Conservation (phyloP, 108 stramenopile species). For the Fragilaria radians region DNA sequence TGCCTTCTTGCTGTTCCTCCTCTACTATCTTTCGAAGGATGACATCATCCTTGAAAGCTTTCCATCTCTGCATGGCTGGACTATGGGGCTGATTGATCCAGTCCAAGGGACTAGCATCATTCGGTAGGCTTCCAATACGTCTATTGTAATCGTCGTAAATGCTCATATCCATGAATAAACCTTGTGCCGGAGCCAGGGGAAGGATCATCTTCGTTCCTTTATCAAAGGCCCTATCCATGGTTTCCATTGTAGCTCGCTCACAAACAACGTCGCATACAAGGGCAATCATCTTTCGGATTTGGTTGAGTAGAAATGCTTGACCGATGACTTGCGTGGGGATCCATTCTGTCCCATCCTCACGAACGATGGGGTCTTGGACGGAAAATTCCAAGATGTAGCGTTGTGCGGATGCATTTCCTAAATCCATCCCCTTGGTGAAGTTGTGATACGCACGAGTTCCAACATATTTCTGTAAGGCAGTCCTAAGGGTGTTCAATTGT, state of each 20-base stretch:
- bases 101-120: conserved; percentile 38
- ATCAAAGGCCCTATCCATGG: conserved; percentile 41
- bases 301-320: conserved; percentile 95
- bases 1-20: conserved; percentile 69
- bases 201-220: conserved; percentile 36
- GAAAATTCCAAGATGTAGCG: conserved; percentile 77
- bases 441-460: conserved; percentile 83
- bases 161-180: conserved; percentile 82
- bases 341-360: conserved; percentile 66
- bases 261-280: conserved; percentile 75
- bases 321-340: conserved; percentile 84
- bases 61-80: conserved; percentile 44
- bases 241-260: conserved; percentile 42
- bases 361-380: conserved; percentile 63
- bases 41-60: conserved; percentile 63
- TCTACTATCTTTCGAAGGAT: conserved; percentile 71
- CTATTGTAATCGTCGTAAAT: conserved; percentile 75
- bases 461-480: conserved; percentile 57
- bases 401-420: conserved; percentile 49
- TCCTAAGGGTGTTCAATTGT: conserved; percentile 39
- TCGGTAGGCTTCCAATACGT: conserved; percentile 31
- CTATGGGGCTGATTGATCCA: conserved; percentile 34
- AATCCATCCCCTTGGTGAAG: conserved; percentile 66
- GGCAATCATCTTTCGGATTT: conserved; percentile 97
- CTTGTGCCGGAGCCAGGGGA: conserved; percentile 76